These are phyloP conservation scores for Inga laurina DNA, from an alignment of 306 rosid species.

Conservation along the genomic window DNA sequence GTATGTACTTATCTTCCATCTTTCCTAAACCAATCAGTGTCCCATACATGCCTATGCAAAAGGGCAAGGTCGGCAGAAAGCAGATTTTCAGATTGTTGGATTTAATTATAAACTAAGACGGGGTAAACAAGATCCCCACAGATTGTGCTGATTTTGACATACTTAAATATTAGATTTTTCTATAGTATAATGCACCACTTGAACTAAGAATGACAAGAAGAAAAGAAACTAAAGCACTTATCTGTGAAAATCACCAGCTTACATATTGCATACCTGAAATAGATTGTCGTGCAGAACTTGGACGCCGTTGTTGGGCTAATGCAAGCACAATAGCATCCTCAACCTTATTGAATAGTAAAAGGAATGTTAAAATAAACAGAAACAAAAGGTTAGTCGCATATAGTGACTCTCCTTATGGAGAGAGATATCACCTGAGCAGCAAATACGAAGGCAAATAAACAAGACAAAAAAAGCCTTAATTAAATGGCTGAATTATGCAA, in stretches of 20 bases:
- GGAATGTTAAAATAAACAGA: slow-evolving; percentile 8
- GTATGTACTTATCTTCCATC: too few species aligned
- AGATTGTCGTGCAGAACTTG: slow-evolving; percentile 74
- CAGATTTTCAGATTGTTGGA: background rate
- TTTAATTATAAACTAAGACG: background rate
- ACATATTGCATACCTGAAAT: slow-evolving; percentile 55
- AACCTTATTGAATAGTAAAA: slow-evolving; percentile 49
- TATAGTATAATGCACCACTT: background rate
- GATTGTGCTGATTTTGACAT: background rate
- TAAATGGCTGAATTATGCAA: slow-evolving; percentile 14
- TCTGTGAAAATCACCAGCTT: background rate
- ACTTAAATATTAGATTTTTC: slow-evolving; percentile 20
- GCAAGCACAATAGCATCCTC: slow-evolving; percentile 91
- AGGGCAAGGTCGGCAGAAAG: background rate
- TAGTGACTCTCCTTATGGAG: background rate
- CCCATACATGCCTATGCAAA: background rate
- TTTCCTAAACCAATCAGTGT: background rate
- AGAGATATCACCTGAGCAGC: slow-evolving; percentile 23
- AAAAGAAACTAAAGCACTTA: slow-evolving; percentile 27
- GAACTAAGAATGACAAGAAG: slow-evolving; percentile 21
- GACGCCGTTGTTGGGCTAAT: slow-evolving; percentile 80
- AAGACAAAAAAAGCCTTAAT: slow-evolving; percentile 24
- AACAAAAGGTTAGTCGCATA: slow-evolving; percentile 14
- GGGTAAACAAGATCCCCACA: background rate
- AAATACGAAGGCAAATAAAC: slow-evolving; percentile 12